Evolutionary conservation across 1,284 basidiomycete genomes (phyloP), one percentile per base, ranked within the genome.

Genomic region (Microbotryum violaceum): DNA sequence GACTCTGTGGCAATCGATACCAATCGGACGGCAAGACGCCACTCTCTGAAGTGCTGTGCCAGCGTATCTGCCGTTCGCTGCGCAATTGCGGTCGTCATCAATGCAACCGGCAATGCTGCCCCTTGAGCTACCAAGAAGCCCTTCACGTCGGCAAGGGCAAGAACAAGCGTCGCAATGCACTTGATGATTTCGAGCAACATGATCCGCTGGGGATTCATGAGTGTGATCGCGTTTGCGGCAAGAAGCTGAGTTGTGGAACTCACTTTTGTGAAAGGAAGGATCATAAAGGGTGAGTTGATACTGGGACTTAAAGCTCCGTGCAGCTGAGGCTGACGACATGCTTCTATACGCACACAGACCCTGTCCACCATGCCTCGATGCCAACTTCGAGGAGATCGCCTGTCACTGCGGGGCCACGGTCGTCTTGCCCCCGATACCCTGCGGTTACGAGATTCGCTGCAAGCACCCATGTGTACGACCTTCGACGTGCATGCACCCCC

Each of bases 301-400:
- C 20, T 18, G 16, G 37, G 9, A 14, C 12, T 12, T 10, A 42
- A 10, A 7, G 21, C 14, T 49, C 21, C 6, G 18, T 49, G 6
- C 7, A 14, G 21, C 7, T 21, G 48, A 12, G 12, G 21, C 23
- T 23, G 23, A 49, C 10, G 9, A 23, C 20, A n/a, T 29, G 23
- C 23, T 29, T n/a, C 18, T 12, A n/a, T 29, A 2, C 20, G 2
- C 14, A 21, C 31, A n/a, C 10, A 53, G 67, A 0, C 76, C 81
- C 0, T 96, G 92, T 72, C 85, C 82, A 3, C 81, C 85, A 14
- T 96, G 92, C 75, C 78, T 93, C 56, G 81, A 85, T 70, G 91
- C 89, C 45, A 86, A 86, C 0, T 97, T 92, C 68, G 90, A 93
- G 58, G 92, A 96, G 86, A 78, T 91, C 65, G 76, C 86, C 23